Percentiles rank a stretch among this genome's conserved stretches.
phyloP scores from a whole-genome alignment of 1,139 yeast genomes.

The Taphrina confusa region DNA sequence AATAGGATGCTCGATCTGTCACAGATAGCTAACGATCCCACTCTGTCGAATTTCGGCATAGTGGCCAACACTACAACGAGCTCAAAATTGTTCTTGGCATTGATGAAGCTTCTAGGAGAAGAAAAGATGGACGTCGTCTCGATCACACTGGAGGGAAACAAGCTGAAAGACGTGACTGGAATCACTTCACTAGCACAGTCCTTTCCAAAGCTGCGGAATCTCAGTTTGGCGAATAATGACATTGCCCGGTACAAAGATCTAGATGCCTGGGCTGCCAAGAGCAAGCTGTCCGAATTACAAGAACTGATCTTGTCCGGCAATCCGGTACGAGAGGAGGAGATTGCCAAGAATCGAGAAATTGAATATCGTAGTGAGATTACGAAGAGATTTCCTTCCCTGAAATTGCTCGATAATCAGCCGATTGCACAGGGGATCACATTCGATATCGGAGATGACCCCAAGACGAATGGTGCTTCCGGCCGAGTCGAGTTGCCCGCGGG shows the following conservation, averaged over 20 bases:
- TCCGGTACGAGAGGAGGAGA: constrained; percentile 53
- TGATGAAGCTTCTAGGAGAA: constrained; percentile 74
- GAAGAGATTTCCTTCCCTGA: constrained; percentile 71
- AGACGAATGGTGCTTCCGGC: constrained; percentile 12
- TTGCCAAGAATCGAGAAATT: constrained; percentile 48
- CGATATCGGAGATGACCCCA: constrained; percentile 32
- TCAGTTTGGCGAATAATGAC: constrained; percentile 76
- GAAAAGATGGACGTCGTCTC: constrained; percentile 59
- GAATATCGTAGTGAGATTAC: constrained; percentile 64
- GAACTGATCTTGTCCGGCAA: constrained; percentile 77
- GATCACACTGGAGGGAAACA: constrained; percentile 73
- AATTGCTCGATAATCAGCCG: constrained; percentile 73
- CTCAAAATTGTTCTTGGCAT: constrained; percentile 75
- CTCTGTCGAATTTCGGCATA: constrained; percentile 62
- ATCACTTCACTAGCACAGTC: constrained; percentile 69
- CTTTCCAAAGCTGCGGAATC: constrained; percentile 72
- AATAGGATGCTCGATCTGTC: constrained; percentile 69
- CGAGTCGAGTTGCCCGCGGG: constrained; percentile 55
- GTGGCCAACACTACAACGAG: constrained; percentile 57
- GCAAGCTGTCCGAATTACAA: constrained; percentile 69
- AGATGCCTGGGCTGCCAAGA: constrained; percentile 64
- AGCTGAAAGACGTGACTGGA: constrained; percentile 61
- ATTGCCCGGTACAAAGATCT: constrained; percentile 61
- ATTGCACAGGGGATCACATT: constrained; percentile 64
- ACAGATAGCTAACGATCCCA: constrained; percentile 67